These are phyloP conservation scores for Diplosphaera chodatii DNA, from an alignment of 139 green algal genomes.

Conservation along the genomic window DNA sequence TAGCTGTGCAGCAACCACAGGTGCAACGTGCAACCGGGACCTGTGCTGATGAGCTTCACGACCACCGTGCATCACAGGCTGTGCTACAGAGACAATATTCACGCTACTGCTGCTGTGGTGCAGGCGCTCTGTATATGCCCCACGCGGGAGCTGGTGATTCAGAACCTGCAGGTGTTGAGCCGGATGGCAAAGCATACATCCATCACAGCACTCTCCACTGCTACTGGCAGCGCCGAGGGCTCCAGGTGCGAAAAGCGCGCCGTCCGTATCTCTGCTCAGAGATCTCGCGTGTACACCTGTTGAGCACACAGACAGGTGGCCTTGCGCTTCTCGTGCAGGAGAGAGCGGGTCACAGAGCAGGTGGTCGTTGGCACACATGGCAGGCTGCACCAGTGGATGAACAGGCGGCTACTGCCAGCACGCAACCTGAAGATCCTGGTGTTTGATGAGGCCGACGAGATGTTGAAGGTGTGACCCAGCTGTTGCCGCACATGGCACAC, in stretches of 20 bases:
- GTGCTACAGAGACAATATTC: too few relatives aligned
- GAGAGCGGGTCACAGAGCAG: constrained; percentile 44
- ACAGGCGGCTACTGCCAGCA: constrained; percentile 63
- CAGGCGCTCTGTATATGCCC: constrained; percentile 97
- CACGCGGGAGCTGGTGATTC: constrained; percentile 91
- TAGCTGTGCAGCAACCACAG: constrained; percentile 38
- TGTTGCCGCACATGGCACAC: not conserved
- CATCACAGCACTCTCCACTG: constrained; percentile 51
- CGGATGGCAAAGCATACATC: constrained; percentile 83
- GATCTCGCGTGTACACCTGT: too few relatives aligned
- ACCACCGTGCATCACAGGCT: not conserved
- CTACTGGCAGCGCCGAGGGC: constrained; percentile 2
- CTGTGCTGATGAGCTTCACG: too few relatives aligned
- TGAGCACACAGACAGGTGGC: too few relatives aligned
- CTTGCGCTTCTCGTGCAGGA: constrained; percentile 48
- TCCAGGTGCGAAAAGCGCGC: too few relatives aligned
- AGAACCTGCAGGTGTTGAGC: constrained; percentile 85
- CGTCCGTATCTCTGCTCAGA: too few relatives aligned
- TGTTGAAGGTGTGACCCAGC: constrained; percentile 71
- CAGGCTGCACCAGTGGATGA: constrained; percentile 85
- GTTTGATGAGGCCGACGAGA: constrained; percentile 99
- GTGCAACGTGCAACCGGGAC: too few relatives aligned
- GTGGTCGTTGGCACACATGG: constrained; percentile 95
- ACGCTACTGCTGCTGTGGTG: too few relatives aligned
- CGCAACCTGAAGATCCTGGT: constrained; percentile 81